Evolutionary conservation across 345 rosid species (phyloP), one percentile per base, ranked within the genome.

Genomic region (Pistacia integerrima): DNA sequence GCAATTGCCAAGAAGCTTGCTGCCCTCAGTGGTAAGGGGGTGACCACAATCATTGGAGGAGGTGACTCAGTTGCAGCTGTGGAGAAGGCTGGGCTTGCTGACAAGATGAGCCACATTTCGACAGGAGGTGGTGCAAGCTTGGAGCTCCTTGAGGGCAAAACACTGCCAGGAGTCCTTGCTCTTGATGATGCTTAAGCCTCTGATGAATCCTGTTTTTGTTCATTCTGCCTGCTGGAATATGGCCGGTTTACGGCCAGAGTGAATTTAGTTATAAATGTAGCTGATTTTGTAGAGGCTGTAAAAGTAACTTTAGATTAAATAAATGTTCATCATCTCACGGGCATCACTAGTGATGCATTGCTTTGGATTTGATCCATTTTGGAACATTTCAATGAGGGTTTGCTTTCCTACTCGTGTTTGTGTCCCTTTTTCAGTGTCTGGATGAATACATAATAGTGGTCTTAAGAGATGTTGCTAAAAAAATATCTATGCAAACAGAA

Each of bases 41-140:
- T 94, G 85, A 91, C 97, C 17, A 94, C 98, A 11, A 94, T 94
- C 76, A 94, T 92, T 1, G 98, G 98, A 77, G 98, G 98, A 58
- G 98, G 98, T 62, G 98, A 94, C 85, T 94, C 97, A 0, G 98
- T 94, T 74, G 97, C 98, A 4, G 98, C 97, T 1, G 97, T 94
- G 81, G 98, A 91, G 91, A 92, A 94, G 88, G 97, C 46, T 55
- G 97, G 98, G 44, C 90, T 94, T 56, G 94, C 97, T 0, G 97
- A 89, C 64, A 90, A 91, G 84, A 94, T 94, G 98, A 94, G 98
- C 83, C 98, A 94, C 87, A 91, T 94, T 82, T 94, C 98, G 0
- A 94, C 98, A 0, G 98, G 98, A 60, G 98, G 98, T 74, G 98
- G 98, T 28, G 98, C 98, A 28, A 92, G 98, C 85, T 88, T 94